Evolutionary conservation across 371 early-diverging fungal genomes (phyloP).

Genomic region (Apophysomyces variabilis): DNA sequence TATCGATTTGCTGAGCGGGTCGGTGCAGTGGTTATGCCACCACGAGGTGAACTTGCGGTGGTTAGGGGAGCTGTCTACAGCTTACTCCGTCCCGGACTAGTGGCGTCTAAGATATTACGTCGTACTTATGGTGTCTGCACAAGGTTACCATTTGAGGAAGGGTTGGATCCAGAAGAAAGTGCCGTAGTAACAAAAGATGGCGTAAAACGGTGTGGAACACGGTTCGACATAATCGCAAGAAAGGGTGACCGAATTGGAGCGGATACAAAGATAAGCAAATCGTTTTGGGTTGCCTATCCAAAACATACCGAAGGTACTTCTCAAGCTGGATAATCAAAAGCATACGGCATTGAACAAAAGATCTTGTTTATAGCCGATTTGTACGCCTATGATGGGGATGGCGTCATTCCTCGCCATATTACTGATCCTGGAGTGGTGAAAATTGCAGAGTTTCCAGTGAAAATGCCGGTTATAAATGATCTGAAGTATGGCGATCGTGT

Average conservation of each 20-base stretch:
- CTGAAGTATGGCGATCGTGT: conserved; percentile 25
- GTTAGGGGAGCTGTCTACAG: conserved; percentile 34
- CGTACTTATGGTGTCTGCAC: conserved; percentile 30
- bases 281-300: conserved; percentile 37
- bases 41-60: conserved; percentile 34
- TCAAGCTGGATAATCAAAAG: not conserved
- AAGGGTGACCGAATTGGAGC: conserved; percentile 29
- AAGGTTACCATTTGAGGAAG: conserved; percentile 28
- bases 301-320: conserved; percentile 35
- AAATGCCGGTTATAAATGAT: conserved; percentile 25
- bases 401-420: conserved; percentile 43
- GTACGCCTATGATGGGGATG: conserved; percentile 45
- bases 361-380: conserved; percentile 26
- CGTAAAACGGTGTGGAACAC: conserved; percentile 33
- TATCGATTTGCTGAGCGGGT: conserved; percentile 31
- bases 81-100: conserved; percentile 11
- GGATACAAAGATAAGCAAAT: conserved; percentile 21
- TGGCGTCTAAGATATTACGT: conserved; percentile 22
- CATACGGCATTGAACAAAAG: not conserved
- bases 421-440: conserved; percentile 48
- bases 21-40: conserved; percentile 21
- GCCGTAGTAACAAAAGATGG: conserved; percentile 34
- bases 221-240: conserved; percentile 32
- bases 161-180: conserved; percentile 30
- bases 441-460: conserved; percentile 46